These are phyloP conservation scores for Aspergillus taichungensis DNA, from an alignment of 495 filamentous ascomycete species.

Conservation along the genomic window DNA sequence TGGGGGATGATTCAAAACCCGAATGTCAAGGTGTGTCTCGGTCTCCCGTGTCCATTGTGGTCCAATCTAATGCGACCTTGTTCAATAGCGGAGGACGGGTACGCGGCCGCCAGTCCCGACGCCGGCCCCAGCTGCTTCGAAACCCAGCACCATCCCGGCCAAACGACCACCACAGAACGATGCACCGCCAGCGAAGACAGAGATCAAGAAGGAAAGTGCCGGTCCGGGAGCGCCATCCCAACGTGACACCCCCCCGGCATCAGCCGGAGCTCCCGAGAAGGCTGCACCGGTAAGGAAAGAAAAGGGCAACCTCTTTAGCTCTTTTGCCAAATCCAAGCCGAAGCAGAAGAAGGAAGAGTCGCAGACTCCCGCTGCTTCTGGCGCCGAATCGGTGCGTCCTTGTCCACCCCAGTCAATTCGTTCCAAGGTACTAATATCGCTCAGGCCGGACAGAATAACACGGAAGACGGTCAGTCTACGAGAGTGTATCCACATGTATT, in stretches of 20 bases:
- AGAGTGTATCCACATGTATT: not conserved
- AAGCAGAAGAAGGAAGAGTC: conserved; percentile 48
- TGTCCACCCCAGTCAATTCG: conserved; percentile 4
- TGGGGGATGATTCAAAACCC: conserved; percentile 67
- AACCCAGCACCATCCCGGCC: conserved; percentile 20
- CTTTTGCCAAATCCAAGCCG: conserved; percentile 73
- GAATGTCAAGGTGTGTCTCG: conserved; percentile 44
- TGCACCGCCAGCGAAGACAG: conserved; percentile 14
- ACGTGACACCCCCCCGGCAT: conserved; percentile 17
- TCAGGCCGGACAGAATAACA: conserved; percentile 19
- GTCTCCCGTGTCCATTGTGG: not conserved
- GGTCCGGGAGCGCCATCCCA: conserved; percentile 19
- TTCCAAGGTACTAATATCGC: conserved; percentile 3
- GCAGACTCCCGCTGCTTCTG: conserved; percentile 29
- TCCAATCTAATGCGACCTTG: conserved; percentile 5
- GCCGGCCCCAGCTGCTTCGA: conserved; percentile 14
- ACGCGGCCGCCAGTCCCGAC: conserved; percentile 23
- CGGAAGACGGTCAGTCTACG: conserved; percentile 46
- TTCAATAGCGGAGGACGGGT: conserved; percentile 40
- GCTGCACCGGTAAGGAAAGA: conserved; percentile 48
- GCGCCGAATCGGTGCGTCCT: conserved; percentile 28
- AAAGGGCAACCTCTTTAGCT: conserved; percentile 63
- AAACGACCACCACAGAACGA: conserved; percentile 27
- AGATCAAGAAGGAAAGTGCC: conserved; percentile 20
- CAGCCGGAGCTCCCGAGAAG: conserved; percentile 26